Base-by-base conservation (phyloP, 306 rosid species). In the Acacia confusa region DNA sequence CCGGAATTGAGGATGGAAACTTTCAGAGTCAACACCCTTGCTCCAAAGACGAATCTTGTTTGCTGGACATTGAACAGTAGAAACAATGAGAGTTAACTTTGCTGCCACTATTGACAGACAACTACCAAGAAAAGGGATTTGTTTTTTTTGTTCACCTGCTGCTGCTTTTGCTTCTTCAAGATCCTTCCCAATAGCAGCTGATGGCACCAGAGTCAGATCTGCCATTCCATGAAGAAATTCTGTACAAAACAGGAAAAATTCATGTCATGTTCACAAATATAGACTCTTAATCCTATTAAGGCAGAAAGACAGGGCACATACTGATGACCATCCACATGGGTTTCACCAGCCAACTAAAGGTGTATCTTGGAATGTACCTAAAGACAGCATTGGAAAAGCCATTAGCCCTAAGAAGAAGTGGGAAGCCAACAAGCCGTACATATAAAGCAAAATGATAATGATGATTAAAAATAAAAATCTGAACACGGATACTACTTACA, bases 361-460 rank as follows among this genome's bases (percentile, higher is more conserved):
- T 96, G 86, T 96, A 96, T 90, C 99, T 93, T 55, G 99, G 99
- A 76, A 96, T 93, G 84, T 96, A 96, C 80, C 99, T 96, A 91
- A 81, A 89, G 38, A 36, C 36, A 64, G 75, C 68, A 63, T 50
- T 72, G 69, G 79, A 78, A 68, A 68, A 79, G 27, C 75, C 45
- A 60, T 72, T 75, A 78, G 76, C 76, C 55, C 24, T 17, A 30
- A 30, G 34, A 2, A 32, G 32, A 65, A 65, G 44, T 9, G 12
- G 43, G 30, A 75, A 55, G 52, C 66, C 30, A 7, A 30, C 16
- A 75, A 53, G 52, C 65, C 28, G 3, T 60, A n/a, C 27, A 14
- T 32, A 70, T 5, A 50, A 22, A 30, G 14, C 11, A 52, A 52
- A 52, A 52, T 52, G 72, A 50, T 14, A 5, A 2, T 6, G 20